Evolutionary conservation across 169 alveolate species (phyloP), one percentile per base, ranked within the genome.

Genomic region (Plasmodium gallinaceum): DNA sequence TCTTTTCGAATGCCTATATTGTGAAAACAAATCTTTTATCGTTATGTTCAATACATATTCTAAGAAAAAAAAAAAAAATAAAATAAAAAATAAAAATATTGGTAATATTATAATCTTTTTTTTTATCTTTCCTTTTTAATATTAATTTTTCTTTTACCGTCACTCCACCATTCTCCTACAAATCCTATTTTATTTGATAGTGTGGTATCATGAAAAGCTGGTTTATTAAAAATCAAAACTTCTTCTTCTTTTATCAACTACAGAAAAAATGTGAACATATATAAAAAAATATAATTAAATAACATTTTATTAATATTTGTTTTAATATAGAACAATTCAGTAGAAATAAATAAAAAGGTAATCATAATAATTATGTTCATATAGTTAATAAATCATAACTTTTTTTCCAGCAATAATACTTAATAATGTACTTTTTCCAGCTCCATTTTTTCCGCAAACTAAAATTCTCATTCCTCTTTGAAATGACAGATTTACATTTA

Each of bases 161-260:
- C 86, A 51, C 73, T 70, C 91, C 91, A 83, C 91, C 91, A 83
- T 62, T 83, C 91, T 64, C 91, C 91, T 6, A 83, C 91, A 46
- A 52, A 83, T 37, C 86, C 83, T 16, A 83, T 83, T 83, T 76
- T 52, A 16, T 62, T 62, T 18, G 83, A 26, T 58, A 83, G 18
- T 16, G 83, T n/a, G 26, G 85, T 68, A 60, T 83, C 91, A 46
- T 83, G 91, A 26, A 83, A 83, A 8, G 64, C 83, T 1, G 83
- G 91, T 37, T 58, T 83, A 16, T 83, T 83, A 62, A 83, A 83
- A 12, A 68, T 64, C 32, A 70, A 32, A 68, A 83, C 80, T 45
- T 57, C 57, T 24, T 68, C 73, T 61, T 83, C 91, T 62, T 22
- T 52, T 57, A 83, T 64, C 16, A 83, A 45, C 91, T 83, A 54